Evolutionary conservation across 2,329 filamentous ascomycete genomes (phyloP), one percentile per base, ranked within the genome.

Genomic region (Teratosphaeriaceae sp.): DNA sequence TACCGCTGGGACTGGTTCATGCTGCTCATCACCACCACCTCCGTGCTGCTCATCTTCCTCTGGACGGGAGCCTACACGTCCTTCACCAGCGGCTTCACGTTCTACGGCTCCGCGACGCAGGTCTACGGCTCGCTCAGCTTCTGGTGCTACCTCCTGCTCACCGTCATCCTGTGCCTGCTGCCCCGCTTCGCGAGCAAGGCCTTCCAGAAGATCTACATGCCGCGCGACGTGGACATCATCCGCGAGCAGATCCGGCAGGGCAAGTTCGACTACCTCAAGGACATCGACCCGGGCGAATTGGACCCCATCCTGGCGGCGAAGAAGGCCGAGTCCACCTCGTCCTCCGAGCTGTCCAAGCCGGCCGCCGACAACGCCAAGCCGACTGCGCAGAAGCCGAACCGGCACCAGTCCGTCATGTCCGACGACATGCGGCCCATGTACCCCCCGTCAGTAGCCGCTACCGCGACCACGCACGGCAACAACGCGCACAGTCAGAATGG

Each of bases 1-100:
- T 97, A 95, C 65, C 80, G 90, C 47, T 98, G 92, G 92, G 92
- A 98, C 64, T 98, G 90, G 90, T 73, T 98, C 57, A 94, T 94
- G 68, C 67, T 89, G 18, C 71, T 95, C 46, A 83, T 96, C 49
- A 84, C 94, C 40, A 67, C 68, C 19, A 76, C 97, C 64, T 95
- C 88, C 67, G 84, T 85, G 49, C 64, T 97, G 22, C 78, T 96
- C 56, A 79, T 97, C 59, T 98, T 88, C 73, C 84, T 94, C 70
- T 97, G 92, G 88, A 96, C 92, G 5, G 92, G 88, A 22, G 76
- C 94, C 27, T 98, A 94, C 68, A 81, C 82, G 0, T 73, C 76
- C 2, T 78, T 79, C 57, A 69, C 69, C 18, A 64, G 65, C 1
- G 76, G 77, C 36, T 74, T 69, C 56, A 66, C 75, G 27, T 85